Evolutionary conservation across 2,329 filamentous ascomycete species (phyloP), one percentile per base, ranked within the genome.

Genomic region (Diaporthe citriasiana): DNA sequence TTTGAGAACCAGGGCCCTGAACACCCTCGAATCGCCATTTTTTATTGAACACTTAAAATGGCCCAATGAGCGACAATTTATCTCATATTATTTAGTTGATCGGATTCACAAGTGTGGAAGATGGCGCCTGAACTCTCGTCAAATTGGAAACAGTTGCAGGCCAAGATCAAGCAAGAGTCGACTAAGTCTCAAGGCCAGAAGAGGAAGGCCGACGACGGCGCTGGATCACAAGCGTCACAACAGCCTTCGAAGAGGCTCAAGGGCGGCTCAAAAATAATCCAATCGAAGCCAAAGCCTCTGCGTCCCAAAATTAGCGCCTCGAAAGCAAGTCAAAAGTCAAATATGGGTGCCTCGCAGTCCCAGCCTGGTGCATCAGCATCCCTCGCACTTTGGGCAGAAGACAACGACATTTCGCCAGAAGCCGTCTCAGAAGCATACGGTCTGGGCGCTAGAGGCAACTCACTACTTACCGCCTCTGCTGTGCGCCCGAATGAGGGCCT

Each of bases 111-210:
- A 53, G 25, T n/a, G 22, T 51, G 10, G 45, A 63, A 42, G 75
- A 87, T 87, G 86, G 82, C 85, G 50, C 82, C 82, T 50, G 85
- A 85, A 78, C 83, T 92, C 45, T 93, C 91, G 17, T 91, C 89
- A 71, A 95, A 95, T 81, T 95, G 93, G 93, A 95, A 94, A 84
- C 93, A 89, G 84, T 87, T 95, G 71, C 93, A 95, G 84, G 89
- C 89, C 77, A 88, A 88, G 78, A 84, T 91, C 78, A 87, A 89
- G 79, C 81, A 85, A 53, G 85, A 88, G 74, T 82, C 84, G 38
- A 74, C 82, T n/a, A 78, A 82, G 22, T 79, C 81, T 22, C 74
- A 82, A n/a, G 77, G 84, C 82, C 70, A 82, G 19, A 86, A 87
- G 76, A 84, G 87, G 76, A 86, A 88, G 78, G 80, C 82, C 42